Conservation (phyloP, 2,329 filamentous ascomycete genomes). For the Botrytis medusae region DNA sequence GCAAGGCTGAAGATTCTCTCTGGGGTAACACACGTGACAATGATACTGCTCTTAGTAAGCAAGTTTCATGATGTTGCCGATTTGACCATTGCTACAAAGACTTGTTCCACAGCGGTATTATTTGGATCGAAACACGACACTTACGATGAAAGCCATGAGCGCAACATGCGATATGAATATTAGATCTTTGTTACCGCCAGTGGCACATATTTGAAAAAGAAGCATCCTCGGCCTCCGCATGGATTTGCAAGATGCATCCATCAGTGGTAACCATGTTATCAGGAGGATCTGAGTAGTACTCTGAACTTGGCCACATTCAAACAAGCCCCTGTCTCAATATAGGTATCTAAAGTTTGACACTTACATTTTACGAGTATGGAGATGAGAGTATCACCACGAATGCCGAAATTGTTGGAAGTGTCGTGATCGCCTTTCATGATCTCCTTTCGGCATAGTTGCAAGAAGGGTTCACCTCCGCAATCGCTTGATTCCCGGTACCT, state of each 20-base stretch:
- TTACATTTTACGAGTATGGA: not conserved
- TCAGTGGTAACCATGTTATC: not conserved
- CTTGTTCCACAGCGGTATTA: not conserved
- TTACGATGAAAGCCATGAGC: not conserved
- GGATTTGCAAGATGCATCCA: constrained; percentile 9
- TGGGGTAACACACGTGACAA: not conserved
- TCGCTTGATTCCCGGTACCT: constrained; percentile 11
- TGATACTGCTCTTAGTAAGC: not conserved
- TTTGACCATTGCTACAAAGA: not conserved
- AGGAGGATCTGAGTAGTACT: not conserved
- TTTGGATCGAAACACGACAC: not conserved
- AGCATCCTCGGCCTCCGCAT: not conserved
- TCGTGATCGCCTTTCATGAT: constrained; percentile 1
- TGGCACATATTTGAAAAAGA: not conserved
- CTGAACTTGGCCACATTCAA: not conserved
- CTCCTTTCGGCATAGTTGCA: constrained; percentile 1
- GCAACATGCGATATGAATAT: not conserved
- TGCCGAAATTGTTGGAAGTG: constrained; percentile 2
- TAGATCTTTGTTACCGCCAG: not conserved
- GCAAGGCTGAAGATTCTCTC: not conserved
- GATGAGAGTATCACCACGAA: not conserved
- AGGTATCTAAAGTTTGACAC: not conserved
- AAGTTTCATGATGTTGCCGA: not conserved
- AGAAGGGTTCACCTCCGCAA: constrained; percentile 10
- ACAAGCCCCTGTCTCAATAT: not conserved